Base-by-base conservation (phyloP, 2,329 filamentous ascomycete genomes). In the Ramularia collo-cygni region DNA sequence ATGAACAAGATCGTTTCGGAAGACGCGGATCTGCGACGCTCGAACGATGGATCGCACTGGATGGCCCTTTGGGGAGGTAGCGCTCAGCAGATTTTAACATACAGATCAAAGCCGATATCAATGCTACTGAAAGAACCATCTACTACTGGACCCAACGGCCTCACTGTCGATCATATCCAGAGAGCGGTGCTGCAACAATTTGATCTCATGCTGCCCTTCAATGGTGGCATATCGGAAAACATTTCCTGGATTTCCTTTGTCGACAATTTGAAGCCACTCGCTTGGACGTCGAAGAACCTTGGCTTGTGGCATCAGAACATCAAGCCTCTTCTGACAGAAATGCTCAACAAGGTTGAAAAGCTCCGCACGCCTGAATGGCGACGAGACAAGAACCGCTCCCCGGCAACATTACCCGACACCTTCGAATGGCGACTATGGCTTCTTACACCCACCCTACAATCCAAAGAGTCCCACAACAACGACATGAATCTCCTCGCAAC, bases 371-470 rank as follows among this genome's bases (percentile, higher is more conserved):
- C 33, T 16, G 30, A 40, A 14, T 43, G 45, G 29, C 52, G 48
- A 44, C 46, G 49, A 34, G 21, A 24, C 21, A 10, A 6, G 10
- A 10, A 38, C 8, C 47, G 52, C 3, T n/a, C 16, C 8, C 52
- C 52, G 4, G 18, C 29, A 3, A 27, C 48, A 8, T 37, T 55
- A 2, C 52, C 51, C 1, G 38, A 43, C 13, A 56, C 54, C 0
- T 60, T 57, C 34, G 3, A 14, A 1, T 45, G 54, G 33, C 50
- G 49, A 1, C 50, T 64, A 4, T 48, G 50, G 38, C 43, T 63
- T 2, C 43, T 63, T 24, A 4, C 28, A 48, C 33, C 31, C 34
- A 1, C 7, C 35, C 12, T 46, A 50, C 4, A 18, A 5, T 58
- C 52, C 24, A 52, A 57, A 2, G 29, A 36, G 19, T 34, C 35